These are phyloP conservation scores for Tagetes erecta DNA, from an alignment of 129 eudicot species.

Conservation along the genomic window DNA sequence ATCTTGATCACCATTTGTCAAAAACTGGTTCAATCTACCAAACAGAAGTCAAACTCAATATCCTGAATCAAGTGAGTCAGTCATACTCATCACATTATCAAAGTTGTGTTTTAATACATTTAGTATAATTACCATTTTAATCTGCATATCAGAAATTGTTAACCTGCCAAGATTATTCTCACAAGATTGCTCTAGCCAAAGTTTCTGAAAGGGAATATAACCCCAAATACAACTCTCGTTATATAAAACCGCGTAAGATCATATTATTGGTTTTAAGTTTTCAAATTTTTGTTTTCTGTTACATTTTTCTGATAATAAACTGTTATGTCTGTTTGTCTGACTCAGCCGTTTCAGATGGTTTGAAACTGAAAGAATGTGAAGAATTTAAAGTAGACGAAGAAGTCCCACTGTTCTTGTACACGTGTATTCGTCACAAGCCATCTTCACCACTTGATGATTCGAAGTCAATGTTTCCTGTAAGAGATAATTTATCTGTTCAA, in stretches of 20 bases:
- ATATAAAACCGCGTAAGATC: constrained; percentile 61
- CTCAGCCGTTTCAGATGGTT: constrained; percentile 39
- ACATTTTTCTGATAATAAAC: neutral
- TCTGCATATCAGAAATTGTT: constrained; percentile 43
- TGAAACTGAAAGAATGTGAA: constrained; percentile 31
- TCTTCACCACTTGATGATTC: constrained; percentile 31
- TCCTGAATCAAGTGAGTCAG: constrained; percentile 62
- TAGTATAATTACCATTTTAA: neutral
- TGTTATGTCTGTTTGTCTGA: neutral
- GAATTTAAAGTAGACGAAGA: constrained; percentile 54
- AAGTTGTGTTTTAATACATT: neutral
- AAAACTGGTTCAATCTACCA: constrained; percentile 40
- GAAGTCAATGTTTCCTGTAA: constrained; percentile 51
- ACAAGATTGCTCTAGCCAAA: constrained; percentile 55
- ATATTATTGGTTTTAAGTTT: neutral
- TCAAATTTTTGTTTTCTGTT: neutral
- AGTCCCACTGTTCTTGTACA: constrained; percentile 54
- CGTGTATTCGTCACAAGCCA: constrained; percentile 46
- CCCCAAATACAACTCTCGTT: constrained; percentile 55
- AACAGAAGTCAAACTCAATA: constrained; percentile 45
- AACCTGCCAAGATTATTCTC: constrained; percentile 64
- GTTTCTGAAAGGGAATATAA: constrained; percentile 41
- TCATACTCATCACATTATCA: neutral
- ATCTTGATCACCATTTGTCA: constrained; percentile 45
- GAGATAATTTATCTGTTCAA: constrained; percentile 39